Evolutionary conservation across 2,329 filamentous ascomycete species (phyloP), one percentile per base, ranked within the genome.

Genomic region (Tolypocladium tundrense): DNA sequence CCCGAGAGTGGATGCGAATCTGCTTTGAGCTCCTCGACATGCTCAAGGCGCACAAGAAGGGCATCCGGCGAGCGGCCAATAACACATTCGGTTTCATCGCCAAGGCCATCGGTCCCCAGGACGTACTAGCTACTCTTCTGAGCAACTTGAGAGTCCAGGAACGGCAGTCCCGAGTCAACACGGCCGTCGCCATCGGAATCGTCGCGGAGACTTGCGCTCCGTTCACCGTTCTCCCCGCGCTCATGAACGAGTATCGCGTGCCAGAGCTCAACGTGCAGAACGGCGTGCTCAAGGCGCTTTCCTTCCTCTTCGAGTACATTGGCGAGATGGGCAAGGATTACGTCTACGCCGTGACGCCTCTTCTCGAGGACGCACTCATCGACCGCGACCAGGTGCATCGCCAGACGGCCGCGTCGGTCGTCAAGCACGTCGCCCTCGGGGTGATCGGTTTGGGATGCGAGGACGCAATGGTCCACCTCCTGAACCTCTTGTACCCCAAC

Each of bases 241-340:
- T 99, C 61, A 99, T 99, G 95, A 99, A 99, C 76, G 94, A 99
- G 73, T 99, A 99, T 74, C 88, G 94, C 57, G 94, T 99, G 10
- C 94, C 94, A 0, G 94, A 99, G 75, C 87, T 99, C 64, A 99
- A 99, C 70, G 94, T 99, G 33, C 94, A 99, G 72, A 99, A 99
- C 66, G 94, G 94, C 76, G 94, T 99, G 40, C 86, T 99, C 70
- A 99, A 99, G 73, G 92, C 92, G 6, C 82, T 99, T 56, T 95
- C 90, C 8, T 99, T 99, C 81, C 81, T 99, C 60, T 99, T 97
- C 69, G 94, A 99, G 70, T 99, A 99, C 75, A 99, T 99, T 71
- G 94, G 94, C 62, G 94, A 99, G 74, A 97, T 99, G 94, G 91
- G 91, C 62, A 99, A 97, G 76, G 94, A 99, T 74, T 99, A 99